Evolutionary conservation across 768 basidiomycete genomes (phyloP).

Genomic region (Amanita rubescens): DNA sequence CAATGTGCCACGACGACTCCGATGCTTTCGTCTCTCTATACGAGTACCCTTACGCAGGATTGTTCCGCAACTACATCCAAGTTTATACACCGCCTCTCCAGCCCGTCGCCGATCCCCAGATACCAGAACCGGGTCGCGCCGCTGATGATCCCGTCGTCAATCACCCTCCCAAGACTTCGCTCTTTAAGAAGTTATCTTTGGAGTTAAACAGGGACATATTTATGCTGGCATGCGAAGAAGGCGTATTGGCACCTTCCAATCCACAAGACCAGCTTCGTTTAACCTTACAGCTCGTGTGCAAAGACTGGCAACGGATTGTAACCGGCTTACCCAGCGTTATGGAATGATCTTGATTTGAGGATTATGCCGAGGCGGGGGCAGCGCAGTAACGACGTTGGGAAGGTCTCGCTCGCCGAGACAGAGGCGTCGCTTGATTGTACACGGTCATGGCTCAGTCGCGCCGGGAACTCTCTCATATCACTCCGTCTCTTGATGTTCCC

Average conservation of each 20-base stretch:
- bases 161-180: not conserved
- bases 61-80: not conserved
- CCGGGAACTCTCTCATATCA: not conserved
- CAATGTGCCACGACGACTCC: not conserved
- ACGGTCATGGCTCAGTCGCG: not conserved
- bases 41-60: not conserved
- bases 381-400: not conserved
- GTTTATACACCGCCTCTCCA: not conserved
- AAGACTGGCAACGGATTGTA: not conserved
- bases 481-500: not conserved
- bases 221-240: not conserved
- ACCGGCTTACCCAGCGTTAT: not conserved
- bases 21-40: not conserved
- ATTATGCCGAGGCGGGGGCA: not conserved
- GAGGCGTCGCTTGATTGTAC: not conserved
- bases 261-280: constrained; percentile 24
- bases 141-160: not conserved
- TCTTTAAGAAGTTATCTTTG: not conserved
- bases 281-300: constrained; percentile 11
- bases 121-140: not conserved
- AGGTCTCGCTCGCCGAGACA: not conserved
- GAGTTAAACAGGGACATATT: not conserved
- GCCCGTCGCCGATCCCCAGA: not conserved
- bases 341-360: not conserved
- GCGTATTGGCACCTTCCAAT: not conserved